A percentile compares a stretch with the other conserved stretches of the same genome.
Conservation (phyloP, 805 yeast species). For the Wickerhamiella parazyma region DNA sequence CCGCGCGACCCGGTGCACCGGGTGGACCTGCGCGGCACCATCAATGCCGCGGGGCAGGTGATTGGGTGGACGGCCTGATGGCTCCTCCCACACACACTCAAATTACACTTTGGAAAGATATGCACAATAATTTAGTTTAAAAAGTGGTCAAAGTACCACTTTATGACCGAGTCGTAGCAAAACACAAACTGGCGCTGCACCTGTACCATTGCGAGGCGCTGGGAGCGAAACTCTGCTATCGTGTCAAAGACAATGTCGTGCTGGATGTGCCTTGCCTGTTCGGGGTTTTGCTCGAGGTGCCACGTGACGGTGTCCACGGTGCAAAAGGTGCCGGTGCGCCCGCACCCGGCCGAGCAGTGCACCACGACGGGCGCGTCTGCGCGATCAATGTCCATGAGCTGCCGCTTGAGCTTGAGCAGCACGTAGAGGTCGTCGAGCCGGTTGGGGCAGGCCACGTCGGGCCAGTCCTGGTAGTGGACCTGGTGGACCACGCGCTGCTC, state of each 20-base stretch:
- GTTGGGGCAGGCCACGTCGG: conserved; percentile 62
- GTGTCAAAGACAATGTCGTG: conserved; percentile 48
- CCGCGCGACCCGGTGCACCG: conserved; percentile 40
- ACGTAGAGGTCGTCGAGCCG: conserved; percentile 51
- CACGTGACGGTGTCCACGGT: conserved; percentile 30
- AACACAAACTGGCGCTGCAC: conserved; percentile 59
- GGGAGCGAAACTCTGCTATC: conserved; percentile 55
- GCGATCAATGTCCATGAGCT: conserved; percentile 25
- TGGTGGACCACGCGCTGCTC: conserved; percentile 43
- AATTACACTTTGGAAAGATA: too few species aligned
- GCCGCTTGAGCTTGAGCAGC: conserved; percentile 34
- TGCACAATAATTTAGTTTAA: neutral
- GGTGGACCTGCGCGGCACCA: conserved; percentile 35
- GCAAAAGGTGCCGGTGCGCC: conserved; percentile 84
- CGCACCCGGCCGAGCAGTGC: conserved; percentile 97
- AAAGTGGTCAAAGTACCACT: conserved; percentile 14
- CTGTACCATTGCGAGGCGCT: conserved; percentile 75
- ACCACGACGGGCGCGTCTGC: conserved; percentile 33
- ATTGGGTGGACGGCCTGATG: conserved; percentile 6
- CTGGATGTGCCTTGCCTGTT: neutral
- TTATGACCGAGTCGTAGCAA: conserved; percentile 49
- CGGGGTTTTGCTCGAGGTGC: conserved; percentile 24
- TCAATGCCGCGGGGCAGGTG: conserved; percentile 21
- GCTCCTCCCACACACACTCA: too few species aligned
- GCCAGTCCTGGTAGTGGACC: conserved; percentile 70